Evolutionary conservation across 257 asterid species (phyloP).

Genomic region (Lycium barbarum): DNA sequence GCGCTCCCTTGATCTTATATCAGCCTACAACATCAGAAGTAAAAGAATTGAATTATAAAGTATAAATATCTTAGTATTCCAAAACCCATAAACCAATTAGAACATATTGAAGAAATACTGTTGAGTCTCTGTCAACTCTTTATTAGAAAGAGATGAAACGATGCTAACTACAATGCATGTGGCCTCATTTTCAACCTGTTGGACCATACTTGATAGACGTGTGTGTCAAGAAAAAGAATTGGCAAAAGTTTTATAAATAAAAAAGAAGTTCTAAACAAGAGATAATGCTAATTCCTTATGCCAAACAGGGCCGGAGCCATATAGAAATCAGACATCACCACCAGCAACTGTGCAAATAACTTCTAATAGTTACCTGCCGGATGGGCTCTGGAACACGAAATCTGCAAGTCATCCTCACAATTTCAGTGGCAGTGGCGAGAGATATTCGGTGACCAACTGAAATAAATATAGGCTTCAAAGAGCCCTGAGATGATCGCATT

Average conservation of each 20-base stretch:
- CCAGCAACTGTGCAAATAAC: neutral
- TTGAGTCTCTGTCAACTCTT: neutral
- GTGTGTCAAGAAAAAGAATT: too few relatives aligned
- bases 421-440: constrained; percentile 61
- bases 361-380: constrained; percentile 63
- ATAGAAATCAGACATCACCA: neutral
- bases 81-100: neutral
- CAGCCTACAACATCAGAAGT: constrained; percentile 25
- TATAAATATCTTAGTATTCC: too few relatives aligned
- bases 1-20: constrained; percentile 25
- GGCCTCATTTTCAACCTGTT: neutral
- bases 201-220: neutral
- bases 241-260: too few relatives aligned
- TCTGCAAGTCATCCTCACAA: constrained; percentile 67
- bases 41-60: neutral
- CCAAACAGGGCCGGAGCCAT: too few relatives aligned
- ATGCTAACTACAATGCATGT: neutral
- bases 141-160: neutral
- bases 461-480: constrained; percentile 75
- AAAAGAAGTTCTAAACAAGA: too few relatives aligned
- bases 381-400: constrained; percentile 91
- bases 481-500: constrained; percentile 62
- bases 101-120: neutral
- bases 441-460: constrained; percentile 88
- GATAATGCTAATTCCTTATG: too few relatives aligned